phyloP scores from a whole-genome alignment of 352 stramenopile species.

The Thalassiosira allenii region DNA sequence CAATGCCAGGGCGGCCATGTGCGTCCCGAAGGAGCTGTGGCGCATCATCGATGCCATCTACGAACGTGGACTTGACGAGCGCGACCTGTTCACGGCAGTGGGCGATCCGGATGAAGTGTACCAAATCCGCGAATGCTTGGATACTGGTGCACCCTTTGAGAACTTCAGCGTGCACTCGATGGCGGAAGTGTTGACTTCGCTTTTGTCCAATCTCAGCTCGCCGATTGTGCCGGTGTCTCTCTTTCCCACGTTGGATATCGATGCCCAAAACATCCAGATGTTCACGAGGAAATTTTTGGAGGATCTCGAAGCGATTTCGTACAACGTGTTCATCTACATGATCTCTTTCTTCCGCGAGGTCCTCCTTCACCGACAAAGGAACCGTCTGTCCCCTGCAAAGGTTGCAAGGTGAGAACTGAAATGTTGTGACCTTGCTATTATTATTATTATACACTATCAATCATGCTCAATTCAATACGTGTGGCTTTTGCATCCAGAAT shows the following conservation, averaged over 20 bases:
- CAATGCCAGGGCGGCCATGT: slow-evolving; percentile 76
- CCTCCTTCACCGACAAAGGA: slow-evolving; percentile 83
- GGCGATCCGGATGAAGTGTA: slow-evolving; percentile 77
- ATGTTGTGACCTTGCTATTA: not conserved
- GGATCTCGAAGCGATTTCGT: slow-evolving; percentile 92
- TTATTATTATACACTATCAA: not conserved
- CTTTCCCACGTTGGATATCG: slow-evolving; percentile 88
- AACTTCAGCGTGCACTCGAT: slow-evolving; percentile 90
- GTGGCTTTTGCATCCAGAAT: slow-evolving; percentile 52
- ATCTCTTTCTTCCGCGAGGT: slow-evolving; percentile 96
- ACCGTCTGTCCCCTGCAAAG: slow-evolving; percentile 78
- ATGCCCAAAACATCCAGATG: slow-evolving; percentile 87
- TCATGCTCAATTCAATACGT: not conserved
- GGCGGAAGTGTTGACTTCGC: slow-evolving; percentile 90
- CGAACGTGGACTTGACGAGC: slow-evolving; percentile 79
- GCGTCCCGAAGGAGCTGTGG: slow-evolving; percentile 97
- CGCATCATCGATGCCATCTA: slow-evolving; percentile 97
- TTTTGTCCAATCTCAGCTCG: slow-evolving; percentile 90
- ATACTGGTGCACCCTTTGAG: slow-evolving; percentile 90
- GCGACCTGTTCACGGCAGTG: slow-evolving; percentile 80
- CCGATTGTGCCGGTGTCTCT: slow-evolving; percentile 90
- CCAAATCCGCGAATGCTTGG: slow-evolving; percentile 90
- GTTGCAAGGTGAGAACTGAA: slow-evolving; percentile 63
- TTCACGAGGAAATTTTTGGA: slow-evolving; percentile 85
- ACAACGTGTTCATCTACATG: slow-evolving; percentile 98